phyloP scores from a whole-genome alignment of 495 filamentous ascomycete species.

The Cenococcum geophilum region DNA sequence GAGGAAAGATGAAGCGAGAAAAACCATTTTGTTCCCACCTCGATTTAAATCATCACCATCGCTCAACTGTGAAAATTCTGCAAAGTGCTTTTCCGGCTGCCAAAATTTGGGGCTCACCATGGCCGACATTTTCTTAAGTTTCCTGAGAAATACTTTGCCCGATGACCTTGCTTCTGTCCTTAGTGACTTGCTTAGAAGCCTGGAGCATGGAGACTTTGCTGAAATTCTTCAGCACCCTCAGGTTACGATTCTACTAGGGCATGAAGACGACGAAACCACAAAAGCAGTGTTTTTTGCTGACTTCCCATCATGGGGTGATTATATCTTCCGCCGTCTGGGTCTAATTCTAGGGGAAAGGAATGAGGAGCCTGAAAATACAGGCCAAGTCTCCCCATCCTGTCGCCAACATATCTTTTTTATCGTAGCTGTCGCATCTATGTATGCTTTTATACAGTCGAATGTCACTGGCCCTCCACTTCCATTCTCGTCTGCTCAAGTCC shows the following conservation, averaged over 20 bases:
- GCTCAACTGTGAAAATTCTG: slow-evolving; percentile 2
- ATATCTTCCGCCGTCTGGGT: slow-evolving; percentile 37
- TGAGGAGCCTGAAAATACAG: slow-evolving; percentile 1
- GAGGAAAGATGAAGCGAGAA: neutral
- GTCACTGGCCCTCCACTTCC: slow-evolving; percentile 79
- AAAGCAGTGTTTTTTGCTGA: slow-evolving; percentile 20
- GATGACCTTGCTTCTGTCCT: slow-evolving; percentile 31
- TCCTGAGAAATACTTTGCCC: slow-evolving; percentile 33
- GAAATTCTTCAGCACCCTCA: slow-evolving; percentile 28
- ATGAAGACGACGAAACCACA: slow-evolving; percentile 20
- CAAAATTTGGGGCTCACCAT: slow-evolving; percentile 18
- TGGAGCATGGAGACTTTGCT: slow-evolving; percentile 23
- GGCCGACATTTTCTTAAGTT: slow-evolving; percentile 33
- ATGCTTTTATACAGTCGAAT: slow-evolving; percentile 84
- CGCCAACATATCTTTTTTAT: slow-evolving; percentile 43
- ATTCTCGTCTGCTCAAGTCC: slow-evolving; percentile 46
- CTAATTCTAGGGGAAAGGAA: slow-evolving; percentile 26
- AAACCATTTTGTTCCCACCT: neutral
- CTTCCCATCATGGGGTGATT: slow-evolving; percentile 38
- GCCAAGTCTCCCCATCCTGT: slow-evolving; percentile 21
- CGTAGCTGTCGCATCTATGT: slow-evolving; percentile 64
- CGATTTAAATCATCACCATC: neutral
- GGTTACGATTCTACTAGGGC: slow-evolving; percentile 34
- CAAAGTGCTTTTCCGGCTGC: neutral
- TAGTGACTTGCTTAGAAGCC: slow-evolving; percentile 24